Percentiles rank a stretch among this genome's conserved stretches.
phyloP scores from a whole-genome alignment of 1,284 basidiomycete genomes.

The Cystobasidium sp. region DNA sequence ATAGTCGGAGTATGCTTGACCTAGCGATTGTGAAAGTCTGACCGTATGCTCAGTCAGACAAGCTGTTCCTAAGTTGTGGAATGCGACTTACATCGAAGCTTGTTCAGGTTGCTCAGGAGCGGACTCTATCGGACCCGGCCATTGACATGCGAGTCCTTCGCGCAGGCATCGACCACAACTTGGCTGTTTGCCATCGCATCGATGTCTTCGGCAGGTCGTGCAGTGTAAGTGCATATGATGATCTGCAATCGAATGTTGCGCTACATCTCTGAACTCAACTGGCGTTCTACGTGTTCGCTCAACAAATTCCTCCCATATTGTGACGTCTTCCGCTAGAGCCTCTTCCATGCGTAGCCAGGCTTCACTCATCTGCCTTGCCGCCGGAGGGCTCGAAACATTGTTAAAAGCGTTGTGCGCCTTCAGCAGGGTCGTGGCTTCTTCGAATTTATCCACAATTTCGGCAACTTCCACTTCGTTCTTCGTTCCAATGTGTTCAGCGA shows the following conservation, averaged over 20 bases:
- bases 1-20: no score
- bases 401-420: no score
- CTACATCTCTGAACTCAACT: constrained; percentile 5
- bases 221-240: background rate
- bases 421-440: constrained; percentile 1
- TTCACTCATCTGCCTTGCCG: constrained; percentile 31
- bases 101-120: no score
- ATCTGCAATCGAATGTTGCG: background rate
- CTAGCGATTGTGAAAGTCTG: no score
- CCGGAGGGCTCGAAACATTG: background rate
- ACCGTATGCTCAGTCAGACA: no score
- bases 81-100: no score
- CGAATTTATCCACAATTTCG: constrained; percentile 4
- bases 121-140: background rate
- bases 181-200: constrained; percentile 24
- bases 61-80: no score
- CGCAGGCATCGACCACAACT: constrained; percentile 4
- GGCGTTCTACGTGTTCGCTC: constrained; percentile 17
- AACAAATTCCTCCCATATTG: constrained; percentile 31
- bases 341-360: constrained; percentile 27
- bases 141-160: background rate
- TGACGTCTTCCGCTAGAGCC: constrained; percentile 12
- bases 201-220: background rate
- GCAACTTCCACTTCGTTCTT: constrained; percentile 22
- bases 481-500: constrained; percentile 31